phyloP scores from a whole-genome alignment of 1,284 basidiomycete species.

The Ceratobasidium sp. region DNA sequence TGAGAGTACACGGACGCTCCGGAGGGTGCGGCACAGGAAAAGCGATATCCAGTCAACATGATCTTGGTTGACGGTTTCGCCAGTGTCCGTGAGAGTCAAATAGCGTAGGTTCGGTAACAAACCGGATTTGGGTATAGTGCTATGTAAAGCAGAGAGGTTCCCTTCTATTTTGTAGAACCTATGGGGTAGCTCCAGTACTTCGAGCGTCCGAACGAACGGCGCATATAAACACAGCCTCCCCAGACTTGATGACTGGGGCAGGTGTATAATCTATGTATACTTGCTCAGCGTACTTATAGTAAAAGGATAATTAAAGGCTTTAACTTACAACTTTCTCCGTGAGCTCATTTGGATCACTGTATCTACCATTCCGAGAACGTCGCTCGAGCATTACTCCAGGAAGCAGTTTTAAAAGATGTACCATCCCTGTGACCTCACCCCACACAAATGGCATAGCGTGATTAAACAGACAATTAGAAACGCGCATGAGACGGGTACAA shows the following conservation, averaged over 20 bases:
- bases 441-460: neutral
- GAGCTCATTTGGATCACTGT: neutral
- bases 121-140: neutral
- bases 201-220: neutral
- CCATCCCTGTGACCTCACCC: neutral
- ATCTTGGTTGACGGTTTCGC: neutral
- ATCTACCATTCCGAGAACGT: neutral
- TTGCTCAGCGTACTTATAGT: neutral
- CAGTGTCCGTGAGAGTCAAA: neutral
- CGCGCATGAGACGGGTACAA: neutral
- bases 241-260: neutral
- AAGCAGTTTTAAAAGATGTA: neutral
- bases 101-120: neutral
- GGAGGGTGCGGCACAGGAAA: neutral
- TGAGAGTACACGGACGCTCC: neutral
- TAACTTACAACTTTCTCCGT: neutral
- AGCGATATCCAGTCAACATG: neutral
- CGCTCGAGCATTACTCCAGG: neutral
- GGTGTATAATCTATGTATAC: neutral
- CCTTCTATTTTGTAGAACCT: neutral
- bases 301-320: neutral
- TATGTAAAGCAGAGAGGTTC: neutral
- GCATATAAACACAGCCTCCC: neutral
- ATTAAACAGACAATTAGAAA: constrained; percentile 2
- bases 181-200: neutral